Evolutionary conservation across 2,329 filamentous ascomycete species (phyloP).

Genomic region (Cryphonectria naterciae): DNA sequence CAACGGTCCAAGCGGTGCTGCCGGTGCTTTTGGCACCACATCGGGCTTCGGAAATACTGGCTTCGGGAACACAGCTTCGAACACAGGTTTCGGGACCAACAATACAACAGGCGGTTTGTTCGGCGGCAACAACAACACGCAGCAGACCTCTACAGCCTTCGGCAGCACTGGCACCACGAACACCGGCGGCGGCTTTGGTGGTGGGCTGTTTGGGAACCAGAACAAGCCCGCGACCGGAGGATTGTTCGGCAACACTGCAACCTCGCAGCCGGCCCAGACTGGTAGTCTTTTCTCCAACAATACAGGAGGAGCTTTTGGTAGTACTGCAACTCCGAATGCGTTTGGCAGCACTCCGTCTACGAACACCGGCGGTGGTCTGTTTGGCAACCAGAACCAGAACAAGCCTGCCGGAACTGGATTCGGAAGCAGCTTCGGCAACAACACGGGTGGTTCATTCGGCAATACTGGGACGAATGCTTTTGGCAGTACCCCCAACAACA

Average conservation of each 20-base stretch:
- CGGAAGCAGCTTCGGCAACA: slow-evolving; percentile 14
- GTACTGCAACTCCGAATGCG: slow-evolving; percentile 36
- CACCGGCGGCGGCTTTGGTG: slow-evolving; percentile 36
- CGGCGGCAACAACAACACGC: slow-evolving; percentile 42
- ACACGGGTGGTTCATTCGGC: slow-evolving; percentile 16
- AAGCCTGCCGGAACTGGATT: slow-evolving; percentile 20
- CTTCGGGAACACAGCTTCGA: slow-evolving; percentile 48
- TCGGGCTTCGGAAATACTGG: slow-evolving; percentile 54
- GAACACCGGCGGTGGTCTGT: slow-evolving; percentile 37
- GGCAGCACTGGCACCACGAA: slow-evolving; percentile 45
- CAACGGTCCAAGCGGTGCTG: slow-evolving; percentile 83
- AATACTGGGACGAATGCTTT: slow-evolving; percentile 14
- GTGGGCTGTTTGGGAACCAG: slow-evolving; percentile 42
- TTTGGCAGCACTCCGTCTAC: slow-evolving; percentile 43
- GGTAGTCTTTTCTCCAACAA: slow-evolving; percentile 44
- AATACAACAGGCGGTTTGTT: slow-evolving; percentile 45
- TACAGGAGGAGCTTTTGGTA: slow-evolving; percentile 37
- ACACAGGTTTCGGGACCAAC: slow-evolving; percentile 41
- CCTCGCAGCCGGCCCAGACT: slow-evolving; percentile 33
- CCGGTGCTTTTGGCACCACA: slow-evolving; percentile 78
- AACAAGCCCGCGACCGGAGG: slow-evolving; percentile 37
- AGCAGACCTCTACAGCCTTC: slow-evolving; percentile 43
- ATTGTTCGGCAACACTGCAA: slow-evolving; percentile 39
- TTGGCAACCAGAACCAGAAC: slow-evolving; percentile 27
- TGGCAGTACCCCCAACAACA: slow-evolving; percentile 29